Percentiles rank a stretch among this genome's conserved stretches.
phyloP scores from a whole-genome alignment of 2,329 filamentous ascomycete genomes.

The Alternaria gaisen region DNA sequence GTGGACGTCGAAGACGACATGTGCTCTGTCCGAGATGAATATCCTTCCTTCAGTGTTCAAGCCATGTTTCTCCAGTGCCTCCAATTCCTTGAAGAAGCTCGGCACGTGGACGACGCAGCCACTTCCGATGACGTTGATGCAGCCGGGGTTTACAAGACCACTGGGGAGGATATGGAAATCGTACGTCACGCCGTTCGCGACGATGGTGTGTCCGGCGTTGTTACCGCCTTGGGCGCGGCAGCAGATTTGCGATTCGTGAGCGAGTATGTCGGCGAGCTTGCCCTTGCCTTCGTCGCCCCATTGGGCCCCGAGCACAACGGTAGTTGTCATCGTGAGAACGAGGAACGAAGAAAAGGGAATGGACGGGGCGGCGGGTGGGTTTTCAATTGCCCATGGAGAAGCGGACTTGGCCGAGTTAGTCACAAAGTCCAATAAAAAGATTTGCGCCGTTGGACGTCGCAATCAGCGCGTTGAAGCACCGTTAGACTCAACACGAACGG shows the following conservation, averaged over 20 bases:
- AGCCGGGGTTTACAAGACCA: constrained; percentile 75
- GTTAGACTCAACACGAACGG: not conserved
- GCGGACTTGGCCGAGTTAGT: constrained; percentile 28
- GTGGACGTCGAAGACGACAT: constrained; percentile 72
- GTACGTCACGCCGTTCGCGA: constrained; percentile 58
- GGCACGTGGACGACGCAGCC: constrained; percentile 75
- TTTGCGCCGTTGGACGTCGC: constrained; percentile 28
- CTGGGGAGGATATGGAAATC: constrained; percentile 59
- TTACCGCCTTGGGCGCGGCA: constrained; percentile 68
- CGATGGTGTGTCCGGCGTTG: constrained; percentile 62
- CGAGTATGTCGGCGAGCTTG: constrained; percentile 67
- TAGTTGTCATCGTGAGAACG: constrained; percentile 56
- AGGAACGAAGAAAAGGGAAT: constrained; percentile 15
- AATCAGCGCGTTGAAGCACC: not conserved
- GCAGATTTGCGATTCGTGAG: constrained; percentile 63
- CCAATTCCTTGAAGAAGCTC: constrained; percentile 72
- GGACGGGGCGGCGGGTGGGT: constrained; percentile 28
- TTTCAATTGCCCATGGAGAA: constrained; percentile 30
- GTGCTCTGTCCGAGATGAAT: constrained; percentile 69
- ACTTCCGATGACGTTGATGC: constrained; percentile 74
- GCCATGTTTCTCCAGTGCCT: constrained; percentile 67
- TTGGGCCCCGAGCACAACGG: constrained; percentile 67
- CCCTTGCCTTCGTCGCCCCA: constrained; percentile 69
- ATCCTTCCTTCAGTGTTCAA: constrained; percentile 67
- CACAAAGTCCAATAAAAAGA: constrained; percentile 32